These are phyloP conservation scores for Calonectria honghensis DNA, from an alignment of 2,329 filamentous ascomycete species.

Conservation along the genomic window DNA sequence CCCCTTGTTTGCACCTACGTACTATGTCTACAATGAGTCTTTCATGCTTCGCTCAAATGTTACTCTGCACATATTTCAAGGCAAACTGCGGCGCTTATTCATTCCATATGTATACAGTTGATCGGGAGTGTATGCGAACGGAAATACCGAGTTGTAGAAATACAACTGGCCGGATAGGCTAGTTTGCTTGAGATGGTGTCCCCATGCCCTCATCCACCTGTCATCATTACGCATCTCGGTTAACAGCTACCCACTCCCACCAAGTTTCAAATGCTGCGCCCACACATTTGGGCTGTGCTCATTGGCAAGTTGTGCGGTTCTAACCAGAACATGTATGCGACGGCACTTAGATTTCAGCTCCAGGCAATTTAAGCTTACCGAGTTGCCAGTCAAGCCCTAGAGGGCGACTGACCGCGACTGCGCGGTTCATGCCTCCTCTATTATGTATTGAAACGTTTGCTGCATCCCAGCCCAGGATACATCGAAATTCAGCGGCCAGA, in stretches of 20 bases:
- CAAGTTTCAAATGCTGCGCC: constrained; percentile 11
- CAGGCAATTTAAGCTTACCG: background rate
- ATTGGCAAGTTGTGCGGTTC: background rate
- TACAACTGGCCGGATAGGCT: background rate
- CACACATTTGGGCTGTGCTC: constrained; percentile 10
- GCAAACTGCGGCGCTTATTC: background rate
- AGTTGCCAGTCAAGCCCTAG: background rate
- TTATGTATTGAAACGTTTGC: background rate
- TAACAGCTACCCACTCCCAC: constrained; percentile 7
- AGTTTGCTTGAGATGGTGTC: background rate
- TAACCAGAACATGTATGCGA: background rate
- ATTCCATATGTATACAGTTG: background rate
- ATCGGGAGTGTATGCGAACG: background rate
- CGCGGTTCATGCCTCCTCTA: background rate
- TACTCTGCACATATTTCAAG: background rate
- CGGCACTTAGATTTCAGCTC: too few species aligned
- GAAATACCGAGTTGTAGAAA: background rate
- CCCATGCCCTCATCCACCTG: background rate
- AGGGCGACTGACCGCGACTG: background rate
- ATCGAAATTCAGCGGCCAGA: constrained; percentile 1
- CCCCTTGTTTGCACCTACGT: background rate
- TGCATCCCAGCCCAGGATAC: background rate
- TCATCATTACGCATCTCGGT: constrained; percentile 12
- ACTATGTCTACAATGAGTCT: background rate
- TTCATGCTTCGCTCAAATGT: background rate